phyloP scores from a whole-genome alignment of 768 basidiomycete species.

The Calocybe cyanea region DNA sequence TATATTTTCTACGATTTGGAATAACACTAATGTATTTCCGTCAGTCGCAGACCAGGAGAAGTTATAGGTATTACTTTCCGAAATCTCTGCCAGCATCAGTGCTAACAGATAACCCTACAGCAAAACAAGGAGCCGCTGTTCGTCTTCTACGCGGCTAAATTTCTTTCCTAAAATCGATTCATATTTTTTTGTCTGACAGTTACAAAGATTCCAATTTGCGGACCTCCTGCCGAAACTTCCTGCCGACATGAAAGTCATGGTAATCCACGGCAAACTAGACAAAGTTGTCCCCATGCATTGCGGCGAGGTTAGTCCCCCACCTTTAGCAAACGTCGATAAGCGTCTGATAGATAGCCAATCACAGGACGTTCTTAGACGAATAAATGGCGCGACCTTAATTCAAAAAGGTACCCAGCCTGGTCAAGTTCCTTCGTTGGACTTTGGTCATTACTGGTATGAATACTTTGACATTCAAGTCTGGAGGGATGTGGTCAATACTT shows the following conservation, averaged over 20 bases:
- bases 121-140: conserved; percentile 26
- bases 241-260: conserved; percentile 28
- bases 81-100: neutral
- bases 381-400: conserved; percentile 28
- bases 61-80: conserved; percentile 19
- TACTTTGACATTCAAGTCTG: conserved; percentile 35
- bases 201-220: conserved; percentile 28
- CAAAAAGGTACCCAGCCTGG: conserved; percentile 25
- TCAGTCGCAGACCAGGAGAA: conserved; percentile 15
- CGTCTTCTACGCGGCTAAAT: conserved; percentile 6
- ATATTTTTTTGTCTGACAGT: conserved; percentile 16
- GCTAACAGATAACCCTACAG: conserved; percentile 6
- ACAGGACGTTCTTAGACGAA: conserved; percentile 27
- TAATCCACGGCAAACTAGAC: conserved; percentile 39
- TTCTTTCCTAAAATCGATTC: neutral
- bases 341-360: neutral
- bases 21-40: neutral
- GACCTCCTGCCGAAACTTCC: conserved; percentile 25
- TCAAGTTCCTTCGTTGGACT: conserved; percentile 31
- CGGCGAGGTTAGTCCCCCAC: conserved; percentile 21
- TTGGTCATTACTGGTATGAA: conserved; percentile 38
- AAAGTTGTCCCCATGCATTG: conserved; percentile 30
- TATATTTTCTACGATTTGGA: neutral
- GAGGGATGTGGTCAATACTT: conserved; percentile 27
- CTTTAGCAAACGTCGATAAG: neutral